phyloP scores from a whole-genome alignment of 352 stramenopile genomes.

The Globisporangium alternatum region DNA sequence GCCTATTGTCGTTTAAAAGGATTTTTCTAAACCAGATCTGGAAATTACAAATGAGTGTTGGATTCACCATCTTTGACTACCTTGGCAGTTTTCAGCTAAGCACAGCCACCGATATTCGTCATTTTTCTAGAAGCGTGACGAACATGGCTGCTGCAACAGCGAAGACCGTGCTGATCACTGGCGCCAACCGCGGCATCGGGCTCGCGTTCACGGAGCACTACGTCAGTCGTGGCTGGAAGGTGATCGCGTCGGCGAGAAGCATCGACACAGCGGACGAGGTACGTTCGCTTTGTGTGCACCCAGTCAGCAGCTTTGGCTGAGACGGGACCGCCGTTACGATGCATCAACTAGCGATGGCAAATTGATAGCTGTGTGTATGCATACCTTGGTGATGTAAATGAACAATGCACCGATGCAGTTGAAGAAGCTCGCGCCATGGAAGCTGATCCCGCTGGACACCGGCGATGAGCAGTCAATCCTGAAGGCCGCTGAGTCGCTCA shows the following conservation, averaged over 20 bases:
- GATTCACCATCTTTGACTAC: no score
- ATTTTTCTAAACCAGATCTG: no score
- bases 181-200: conserved; percentile 32
- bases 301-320: not conserved
- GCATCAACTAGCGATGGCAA: not conserved
- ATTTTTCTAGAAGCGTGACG: not conserved
- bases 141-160: conserved; percentile 8
- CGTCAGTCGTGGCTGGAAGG: conserved; percentile 27
- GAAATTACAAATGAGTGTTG: no score
- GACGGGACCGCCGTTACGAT: not conserved
- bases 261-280: conserved; percentile 18
- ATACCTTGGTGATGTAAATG: not conserved
- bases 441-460: conserved; percentile 53
- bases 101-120: not conserved
- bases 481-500: conserved; percentile 30
- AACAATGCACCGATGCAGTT: conserved; percentile 15
- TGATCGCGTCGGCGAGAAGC: conserved; percentile 24
- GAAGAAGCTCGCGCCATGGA: conserved; percentile 34
- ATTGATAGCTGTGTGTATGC: not conserved
- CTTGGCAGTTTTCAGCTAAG: not conserved
- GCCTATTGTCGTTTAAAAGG: no score
- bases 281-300: not conserved
- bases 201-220: conserved; percentile 32
- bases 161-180: conserved; percentile 39
- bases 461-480: conserved; percentile 52